phyloP scores from a whole-genome alignment of 2,329 filamentous ascomycete species.

The Chaetothyriales sp. region DNA sequence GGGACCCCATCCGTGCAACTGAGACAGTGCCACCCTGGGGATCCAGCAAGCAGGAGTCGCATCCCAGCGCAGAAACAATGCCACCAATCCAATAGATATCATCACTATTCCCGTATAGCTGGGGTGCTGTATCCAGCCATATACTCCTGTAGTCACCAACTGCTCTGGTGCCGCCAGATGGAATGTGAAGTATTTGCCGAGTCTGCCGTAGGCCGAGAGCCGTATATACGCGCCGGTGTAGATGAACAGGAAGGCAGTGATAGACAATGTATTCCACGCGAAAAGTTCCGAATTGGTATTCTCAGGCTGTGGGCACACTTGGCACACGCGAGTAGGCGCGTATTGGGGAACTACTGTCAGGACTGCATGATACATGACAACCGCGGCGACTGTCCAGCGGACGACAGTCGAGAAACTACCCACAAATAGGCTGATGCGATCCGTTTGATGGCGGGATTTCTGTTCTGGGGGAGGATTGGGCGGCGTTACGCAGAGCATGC shows the following conservation, averaged over 20 bases:
- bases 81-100: slow-evolving; percentile 15
- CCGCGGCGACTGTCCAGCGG: neutral
- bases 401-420: neutral
- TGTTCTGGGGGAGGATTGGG: neutral
- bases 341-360: neutral
- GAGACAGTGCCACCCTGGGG: slow-evolving; percentile 1
- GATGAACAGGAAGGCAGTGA: neutral
- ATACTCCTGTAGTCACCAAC: slow-evolving; percentile 36
- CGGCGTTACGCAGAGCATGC: neutral
- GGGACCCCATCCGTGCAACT: slow-evolving; percentile 10
- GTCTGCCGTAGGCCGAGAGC: slow-evolving; percentile 29
- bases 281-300: neutral
- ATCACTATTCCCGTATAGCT: slow-evolving; percentile 36
- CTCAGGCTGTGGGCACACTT: neutral
- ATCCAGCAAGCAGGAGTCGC: slow-evolving; percentile 29
- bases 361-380: neutral
- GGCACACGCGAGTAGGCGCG: neutral
- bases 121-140: slow-evolving; percentile 39
- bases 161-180: slow-evolving; percentile 34
- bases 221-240: slow-evolving; percentile 20
- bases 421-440: neutral
- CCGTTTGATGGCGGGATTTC: neutral
- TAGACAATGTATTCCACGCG: neutral
- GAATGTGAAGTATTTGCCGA: slow-evolving; percentile 44
- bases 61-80: slow-evolving; percentile 28